Percentiles rank a stretch among this genome's conserved stretches.
These are phyloP conservation scores for Peterozyma toletana DNA, from an alignment of 805 yeast genomes.

Conservation along the genomic window DNA sequence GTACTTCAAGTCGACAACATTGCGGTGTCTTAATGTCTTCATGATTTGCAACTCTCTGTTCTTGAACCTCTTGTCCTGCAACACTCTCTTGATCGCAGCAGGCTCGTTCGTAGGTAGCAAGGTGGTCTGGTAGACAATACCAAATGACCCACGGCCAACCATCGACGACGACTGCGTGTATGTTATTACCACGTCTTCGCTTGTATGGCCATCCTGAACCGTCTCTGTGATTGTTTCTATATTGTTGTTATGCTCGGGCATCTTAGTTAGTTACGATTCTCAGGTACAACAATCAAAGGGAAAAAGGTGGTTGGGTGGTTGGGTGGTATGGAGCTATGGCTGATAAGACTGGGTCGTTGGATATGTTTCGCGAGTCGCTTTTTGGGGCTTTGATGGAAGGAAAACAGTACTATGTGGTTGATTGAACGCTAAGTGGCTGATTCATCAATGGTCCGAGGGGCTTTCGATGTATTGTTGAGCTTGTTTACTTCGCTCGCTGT, in stretches of 20 bases:
- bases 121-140: conserved; percentile 89
- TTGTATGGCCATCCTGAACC: conserved; percentile 68
- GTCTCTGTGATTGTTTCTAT: conserved; percentile 42
- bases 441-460: too few relatives aligned
- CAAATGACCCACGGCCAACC: conserved; percentile 99
- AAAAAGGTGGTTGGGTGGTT: too few relatives aligned
- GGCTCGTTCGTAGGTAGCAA: conserved; percentile 66
- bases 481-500: too few relatives aligned
- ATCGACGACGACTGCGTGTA: conserved; percentile 73
- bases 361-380: too few relatives aligned
- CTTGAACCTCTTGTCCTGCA: conserved; percentile 91
- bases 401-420: too few relatives aligned
- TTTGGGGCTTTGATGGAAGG: too few relatives aligned
- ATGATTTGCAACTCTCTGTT: conserved; percentile 93
- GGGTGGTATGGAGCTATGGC: too few relatives aligned
- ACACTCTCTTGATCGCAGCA: conserved; percentile 93
- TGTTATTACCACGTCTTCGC: conserved; percentile 51
- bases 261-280: too few relatives aligned
- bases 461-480: too few relatives aligned
- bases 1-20: conserved; percentile 81
- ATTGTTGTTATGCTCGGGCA: background rate
- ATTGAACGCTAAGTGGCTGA: too few relatives aligned
- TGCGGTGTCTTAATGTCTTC: conserved; percentile 81
- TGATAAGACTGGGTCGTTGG: too few relatives aligned
- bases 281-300: too few relatives aligned